Base-by-base conservation (phyloP, 495 filamentous ascomycete genomes). In the Hypoxylon lenormandii region DNA sequence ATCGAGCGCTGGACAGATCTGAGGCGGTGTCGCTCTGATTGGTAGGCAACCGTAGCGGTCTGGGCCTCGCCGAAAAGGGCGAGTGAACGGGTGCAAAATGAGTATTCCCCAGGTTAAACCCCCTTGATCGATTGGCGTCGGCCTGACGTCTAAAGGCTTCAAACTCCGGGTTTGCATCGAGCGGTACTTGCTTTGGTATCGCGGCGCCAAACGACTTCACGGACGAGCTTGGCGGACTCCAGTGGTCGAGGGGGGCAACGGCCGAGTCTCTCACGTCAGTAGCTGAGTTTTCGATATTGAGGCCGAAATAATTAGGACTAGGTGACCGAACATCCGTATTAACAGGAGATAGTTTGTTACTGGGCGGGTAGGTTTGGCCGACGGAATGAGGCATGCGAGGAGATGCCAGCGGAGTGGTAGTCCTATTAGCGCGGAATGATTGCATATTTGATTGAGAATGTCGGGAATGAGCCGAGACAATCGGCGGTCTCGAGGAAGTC, bases 281-380 rank as follows among this genome's bases (percentile, higher is more conserved):
- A 22, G 49, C 57, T 19, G 78, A 61, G 28, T 85, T 81, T 42
- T 94, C 90, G 53, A 91, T 79, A 26, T 83, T 79, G 48, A 95
- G 83, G 46, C 89, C 90, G 69, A 97, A 97, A 77, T 97, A 97
- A 74, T 90, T 92, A 16, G 92, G 90, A 73, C 90, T 92, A 16
- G 89, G 75, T 5, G 83, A 77, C 28, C 80, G 78, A 45, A 72
- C 77, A 40, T 83, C 81, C 7, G 69, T 76, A 49, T 67, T 43
- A 12, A 48, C 66, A 54, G 74, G 74, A n/a, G 78, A 79, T 63
- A 72, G 67, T 73, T 77, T 76, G 10, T 49, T 28, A 36, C 45
- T 60, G 40, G 80, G 70, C 61, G 79, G 68, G 60, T 79, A 74
- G 60, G 72, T 69, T 76, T 82, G 80, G 76, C 77, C 77, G 78